Percentiles rank a stretch among this genome's conserved stretches.
Conservation (phyloP, 768 basidiomycete species). For the Leucocoprinus birnbaumii region DNA sequence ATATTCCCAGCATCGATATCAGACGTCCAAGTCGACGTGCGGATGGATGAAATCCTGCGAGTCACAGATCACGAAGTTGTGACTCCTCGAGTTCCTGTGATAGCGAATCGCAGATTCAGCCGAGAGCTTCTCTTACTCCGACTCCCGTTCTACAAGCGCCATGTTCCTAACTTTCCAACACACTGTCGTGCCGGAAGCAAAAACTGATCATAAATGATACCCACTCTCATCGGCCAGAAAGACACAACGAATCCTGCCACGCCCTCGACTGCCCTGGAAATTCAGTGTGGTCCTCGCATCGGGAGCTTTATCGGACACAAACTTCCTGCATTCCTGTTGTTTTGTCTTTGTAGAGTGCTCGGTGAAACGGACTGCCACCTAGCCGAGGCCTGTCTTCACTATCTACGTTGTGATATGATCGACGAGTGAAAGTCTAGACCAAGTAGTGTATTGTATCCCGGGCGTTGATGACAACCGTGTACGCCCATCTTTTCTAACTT, state of each 20-base stretch:
- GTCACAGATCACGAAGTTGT: slow-evolving; percentile 6
- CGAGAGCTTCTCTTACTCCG: neutral
- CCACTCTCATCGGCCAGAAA: neutral
- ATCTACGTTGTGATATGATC: slow-evolving; percentile 12
- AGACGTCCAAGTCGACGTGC: slow-evolving; percentile 1
- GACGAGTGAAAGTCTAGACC: slow-evolving; percentile 13
- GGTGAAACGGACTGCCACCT: neutral
- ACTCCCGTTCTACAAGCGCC: slow-evolving; percentile 5
- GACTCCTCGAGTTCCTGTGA: neutral
- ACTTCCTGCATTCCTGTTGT: neutral
- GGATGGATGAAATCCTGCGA: neutral
- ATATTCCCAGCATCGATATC: slow-evolving; percentile 12
- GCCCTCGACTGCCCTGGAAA: neutral
- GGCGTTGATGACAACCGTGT: slow-evolving; percentile 1
- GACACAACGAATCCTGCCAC: neutral
- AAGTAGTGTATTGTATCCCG: neutral
- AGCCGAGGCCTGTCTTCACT: slow-evolving; percentile 15
- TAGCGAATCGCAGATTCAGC: slow-evolving; percentile 5
- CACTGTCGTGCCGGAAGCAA: slow-evolving; percentile 4
- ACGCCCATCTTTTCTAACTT: neutral
- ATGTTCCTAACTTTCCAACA: slow-evolving; percentile 9
- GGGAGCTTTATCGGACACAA: neutral
- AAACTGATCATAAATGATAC: neutral
- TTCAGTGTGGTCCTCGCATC: neutral
- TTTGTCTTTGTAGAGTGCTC: neutral